phyloP scores from a whole-genome alignment of 1,284 basidiomycete species.

The Tilletia indica region DNA sequence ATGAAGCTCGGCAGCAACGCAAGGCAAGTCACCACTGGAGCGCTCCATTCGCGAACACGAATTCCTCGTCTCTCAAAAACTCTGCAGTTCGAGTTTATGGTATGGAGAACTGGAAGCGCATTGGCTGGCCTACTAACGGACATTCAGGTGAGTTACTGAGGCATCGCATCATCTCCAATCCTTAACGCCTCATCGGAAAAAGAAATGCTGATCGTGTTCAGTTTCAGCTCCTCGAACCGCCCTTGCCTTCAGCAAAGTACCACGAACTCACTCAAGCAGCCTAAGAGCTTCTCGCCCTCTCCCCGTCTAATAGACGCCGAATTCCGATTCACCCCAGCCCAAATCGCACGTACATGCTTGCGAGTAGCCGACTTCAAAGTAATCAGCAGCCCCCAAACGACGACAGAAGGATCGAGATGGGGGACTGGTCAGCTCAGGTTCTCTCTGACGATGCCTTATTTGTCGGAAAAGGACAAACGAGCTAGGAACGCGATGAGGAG shows the following conservation, averaged over 20 bases:
- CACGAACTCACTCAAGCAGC: conserved; percentile 59
- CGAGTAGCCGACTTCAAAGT: conserved; percentile 15
- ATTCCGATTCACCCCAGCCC: conserved; percentile 84
- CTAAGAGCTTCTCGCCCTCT: conserved; percentile 66
- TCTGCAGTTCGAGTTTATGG: conserved; percentile 85
- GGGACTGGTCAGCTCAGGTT: background rate
- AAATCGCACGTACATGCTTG: conserved; percentile 85
- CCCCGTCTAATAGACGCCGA: conserved; percentile 89
- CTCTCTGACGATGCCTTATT: background rate
- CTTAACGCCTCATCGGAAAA: too few species aligned
- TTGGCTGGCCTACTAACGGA: conserved; percentile 88
- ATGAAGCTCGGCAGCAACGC: too few species aligned
- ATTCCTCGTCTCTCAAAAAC: conserved; percentile 91
- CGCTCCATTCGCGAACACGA: conserved; percentile 86
- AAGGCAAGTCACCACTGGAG: too few species aligned
- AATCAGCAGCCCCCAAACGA: too few species aligned
- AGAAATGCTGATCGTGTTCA: too few species aligned
- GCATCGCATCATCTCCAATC: too few species aligned
- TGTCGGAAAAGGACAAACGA: background rate
- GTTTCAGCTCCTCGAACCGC: conserved; percentile 1
- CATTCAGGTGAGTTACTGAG: conserved; percentile 72
- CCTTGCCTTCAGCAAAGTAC: conserved; percentile 60
- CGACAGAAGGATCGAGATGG: too few species aligned
- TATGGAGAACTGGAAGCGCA: conserved; percentile 84
- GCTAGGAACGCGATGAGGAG: background rate